Percentiles rank a stretch among this genome's conserved stretches.
Conservation (phyloP, 257 asterid species). For the Solanum ossicruentum region DNA sequence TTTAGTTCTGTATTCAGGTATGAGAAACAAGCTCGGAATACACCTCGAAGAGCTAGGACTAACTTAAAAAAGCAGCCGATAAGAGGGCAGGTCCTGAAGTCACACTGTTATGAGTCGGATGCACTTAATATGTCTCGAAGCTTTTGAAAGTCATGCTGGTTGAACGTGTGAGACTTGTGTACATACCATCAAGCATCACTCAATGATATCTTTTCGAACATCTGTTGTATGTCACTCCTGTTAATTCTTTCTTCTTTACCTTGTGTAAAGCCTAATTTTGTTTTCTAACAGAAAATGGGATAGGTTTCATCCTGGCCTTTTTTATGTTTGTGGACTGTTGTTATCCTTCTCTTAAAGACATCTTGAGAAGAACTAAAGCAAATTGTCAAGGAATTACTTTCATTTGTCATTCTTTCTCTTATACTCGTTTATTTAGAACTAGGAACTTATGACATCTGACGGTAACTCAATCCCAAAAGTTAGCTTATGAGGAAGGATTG, state of each 20-base stretch:
- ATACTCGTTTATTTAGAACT: neutral
- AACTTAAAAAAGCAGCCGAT: conserved; percentile 21
- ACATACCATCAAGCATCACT: neutral
- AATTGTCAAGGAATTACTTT: neutral
- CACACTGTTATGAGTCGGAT: conserved; percentile 10
- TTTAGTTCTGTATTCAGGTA: conserved; percentile 16
- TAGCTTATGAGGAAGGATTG: too few relatives aligned
- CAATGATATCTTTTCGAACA: neutral
- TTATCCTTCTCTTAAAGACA: neutral
- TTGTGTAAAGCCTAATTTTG: neutral
- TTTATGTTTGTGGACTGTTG: neutral
- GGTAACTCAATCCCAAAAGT: too few relatives aligned
- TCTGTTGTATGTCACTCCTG: neutral
- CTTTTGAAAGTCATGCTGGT: conserved; percentile 8
- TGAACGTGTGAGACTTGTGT: neutral
- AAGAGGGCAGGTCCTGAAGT: conserved; percentile 13
- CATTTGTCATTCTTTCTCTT: neutral
- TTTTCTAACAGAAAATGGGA: neutral
- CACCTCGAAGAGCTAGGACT: conserved; percentile 22
- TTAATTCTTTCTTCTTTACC: neutral
- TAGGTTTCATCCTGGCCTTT: neutral
- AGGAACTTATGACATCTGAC: too few relatives aligned
- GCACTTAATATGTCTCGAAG: conserved; percentile 6
- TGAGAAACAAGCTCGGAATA: conserved; percentile 25
- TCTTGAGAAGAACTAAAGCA: neutral